Evolutionary conservation across 2,329 filamentous ascomycete genomes (phyloP), one percentile per base, ranked within the genome.

Genomic region (Penicillium griseofulvum): DNA sequence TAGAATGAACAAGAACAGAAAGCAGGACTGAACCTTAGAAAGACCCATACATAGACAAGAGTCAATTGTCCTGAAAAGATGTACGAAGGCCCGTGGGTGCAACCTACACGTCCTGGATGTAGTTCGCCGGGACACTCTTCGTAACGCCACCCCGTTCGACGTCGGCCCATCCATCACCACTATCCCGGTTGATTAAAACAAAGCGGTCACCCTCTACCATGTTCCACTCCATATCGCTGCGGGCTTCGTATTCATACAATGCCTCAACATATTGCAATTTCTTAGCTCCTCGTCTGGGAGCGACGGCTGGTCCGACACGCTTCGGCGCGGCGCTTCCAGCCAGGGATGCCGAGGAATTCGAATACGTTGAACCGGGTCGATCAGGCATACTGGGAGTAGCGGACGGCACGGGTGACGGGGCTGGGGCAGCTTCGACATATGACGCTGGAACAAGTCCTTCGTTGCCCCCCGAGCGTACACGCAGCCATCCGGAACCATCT

Each of bases 101-200:
- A 44, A 12, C 54, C 57, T 67, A 88, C 48, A 90, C 84, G 67
- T 87, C 83, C 74, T 91, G 88, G 56, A 97, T 84, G 78, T 97
- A 99, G 73, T 91, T 96, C 36, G 92, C 92, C 43, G 94, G 94
- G 51, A 99, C 94, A 71, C 91, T 96, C 69, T 87, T 92, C 46
- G 87, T 90, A 38, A 86, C 79, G 1, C 92, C 92, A 17, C 90
- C 91, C 74, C 90, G 91, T 78, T 97, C 94, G 17, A 99, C 94
- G 77, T 97, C 94, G 28, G 87, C 90, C 94, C 94, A 99, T 0
- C 94, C 94, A 76, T 97, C 94, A 1, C 94, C 94, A 0, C 87
- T 83, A 69, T 97, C 93, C 54, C 90, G 87, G 66, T 87, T 91
- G 58, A 97, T 86, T 31, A 99, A 79, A 37, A 99, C 91, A 67